Base-by-base conservation (phyloP, 768 basidiomycete genomes). In the Boletus barrowsii region DNA sequence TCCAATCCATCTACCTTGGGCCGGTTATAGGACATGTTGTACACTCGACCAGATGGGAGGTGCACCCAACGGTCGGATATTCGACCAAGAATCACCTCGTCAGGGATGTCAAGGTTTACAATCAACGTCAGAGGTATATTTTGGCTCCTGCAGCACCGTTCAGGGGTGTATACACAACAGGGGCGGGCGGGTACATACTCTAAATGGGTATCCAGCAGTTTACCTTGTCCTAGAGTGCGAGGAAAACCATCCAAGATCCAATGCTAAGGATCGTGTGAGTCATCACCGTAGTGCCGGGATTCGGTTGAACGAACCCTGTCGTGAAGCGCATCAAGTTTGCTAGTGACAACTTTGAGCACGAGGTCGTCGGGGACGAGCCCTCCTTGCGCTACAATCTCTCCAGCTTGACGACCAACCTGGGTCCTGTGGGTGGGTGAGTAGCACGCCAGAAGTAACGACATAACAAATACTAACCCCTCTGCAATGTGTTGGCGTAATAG, bases 161-260 rank as follows among this genome's bases (percentile, higher is more conserved):
- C 42, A 55, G 33, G 33, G 49, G 44, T 14, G 35, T 11, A 39
- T 47, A 24, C 18, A 42, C 24, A 37, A 52, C 48, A 30, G 40
- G 20, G 30, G 33, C 33, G 20, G 30, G 33, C 33, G 18, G 6
- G 14, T 14, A 15, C 30, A 37, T 59, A 88, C 88, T 79, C 78
- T 48, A 95, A 80, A 69, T 91, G 82, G 18, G 76, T 74, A 72
- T 95, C 88, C 10, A 96, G 78, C 42, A 93, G 76, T 67, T 83
- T 76, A 4, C 87, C 92, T 69, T 96, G 93, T n/a, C 78, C 82
- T 2, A 93, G 72, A 11, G 93, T 96, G 36, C 93, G 85, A 48
- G 94, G 94, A 64, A 96, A 95, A 29, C 94, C 94, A 60, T 96
- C 94, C 42, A 95, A 70, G 58, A 96, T 88, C 93, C 93, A 95